These are phyloP conservation scores for Erucastrum elatum DNA, from an alignment of 345 rosid species.

Conservation along the genomic window DNA sequence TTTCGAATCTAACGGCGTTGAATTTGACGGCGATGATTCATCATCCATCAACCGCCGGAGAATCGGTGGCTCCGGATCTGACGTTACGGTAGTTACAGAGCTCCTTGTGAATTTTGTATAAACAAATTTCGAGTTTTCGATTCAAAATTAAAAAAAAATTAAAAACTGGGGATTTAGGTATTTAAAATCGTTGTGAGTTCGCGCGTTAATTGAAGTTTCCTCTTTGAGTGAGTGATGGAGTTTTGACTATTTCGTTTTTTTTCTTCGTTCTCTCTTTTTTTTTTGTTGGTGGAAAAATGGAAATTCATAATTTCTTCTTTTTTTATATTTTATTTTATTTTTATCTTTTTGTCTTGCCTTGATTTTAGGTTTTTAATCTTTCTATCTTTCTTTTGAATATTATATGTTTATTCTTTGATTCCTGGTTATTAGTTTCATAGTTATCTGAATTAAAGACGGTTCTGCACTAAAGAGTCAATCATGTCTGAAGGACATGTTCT, in stretches of 20 bases:
- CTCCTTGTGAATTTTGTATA: neutral
- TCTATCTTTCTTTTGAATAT: conserved; percentile 3
- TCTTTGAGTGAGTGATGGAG: conserved; percentile 41
- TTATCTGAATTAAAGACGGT: conserved; percentile 41
- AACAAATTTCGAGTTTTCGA: neutral
- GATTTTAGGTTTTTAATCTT: neutral
- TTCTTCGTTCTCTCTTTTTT: neutral
- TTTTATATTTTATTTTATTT: conserved; percentile 24
- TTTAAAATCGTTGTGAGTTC: conserved; percentile 35
- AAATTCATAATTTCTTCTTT: conserved; percentile 37
- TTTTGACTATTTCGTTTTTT: conserved; percentile 57
- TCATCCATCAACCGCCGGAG: conserved; percentile 39
- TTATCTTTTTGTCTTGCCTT: conserved; percentile 22
- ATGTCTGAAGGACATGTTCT: conserved; percentile 50
- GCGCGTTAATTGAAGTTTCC: conserved; percentile 46
- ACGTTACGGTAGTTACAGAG: conserved; percentile 46
- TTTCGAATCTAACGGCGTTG: conserved; percentile 36
- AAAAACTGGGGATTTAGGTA: conserved; percentile 1
- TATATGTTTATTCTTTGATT: conserved; percentile 35
- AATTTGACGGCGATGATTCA: conserved; percentile 31
- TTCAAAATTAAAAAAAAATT: neutral
- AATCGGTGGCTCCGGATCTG: conserved; percentile 55
- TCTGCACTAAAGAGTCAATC: conserved; percentile 38
- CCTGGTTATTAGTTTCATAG: conserved; percentile 34
- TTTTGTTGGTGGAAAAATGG: conserved; percentile 32